Conservation (phyloP, 2,329 filamentous ascomycete genomes). For the Orbilia quercus region DNA sequence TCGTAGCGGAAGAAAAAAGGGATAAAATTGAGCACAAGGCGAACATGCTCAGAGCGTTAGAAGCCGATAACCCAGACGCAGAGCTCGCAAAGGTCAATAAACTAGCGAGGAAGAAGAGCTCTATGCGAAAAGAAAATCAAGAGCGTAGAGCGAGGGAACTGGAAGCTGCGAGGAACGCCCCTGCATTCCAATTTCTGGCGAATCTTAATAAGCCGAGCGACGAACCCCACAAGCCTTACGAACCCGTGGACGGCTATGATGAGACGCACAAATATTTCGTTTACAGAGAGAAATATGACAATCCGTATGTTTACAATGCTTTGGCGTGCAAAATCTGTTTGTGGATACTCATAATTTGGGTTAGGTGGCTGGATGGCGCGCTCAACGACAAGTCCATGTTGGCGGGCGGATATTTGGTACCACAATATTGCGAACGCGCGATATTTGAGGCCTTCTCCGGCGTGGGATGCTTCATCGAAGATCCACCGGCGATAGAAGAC, state of each 20-base stretch:
- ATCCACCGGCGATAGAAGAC: conserved; percentile 68
- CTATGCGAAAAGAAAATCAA: conserved; percentile 57
- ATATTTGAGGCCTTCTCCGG: conserved; percentile 92
- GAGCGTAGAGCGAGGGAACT: conserved; percentile 55
- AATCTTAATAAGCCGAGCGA: conserved; percentile 70
- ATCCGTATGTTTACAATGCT: conserved; percentile 63
- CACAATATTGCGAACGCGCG: conserved; percentile 82
- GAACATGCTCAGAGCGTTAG: conserved; percentile 77
- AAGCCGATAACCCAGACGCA: conserved; percentile 72
- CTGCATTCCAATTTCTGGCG: conserved; percentile 65
- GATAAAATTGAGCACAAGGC: conserved; percentile 73
- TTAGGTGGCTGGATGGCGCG: conserved; percentile 73
- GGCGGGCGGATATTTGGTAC: conserved; percentile 84
- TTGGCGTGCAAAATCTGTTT: not conserved
- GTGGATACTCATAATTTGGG: not conserved
- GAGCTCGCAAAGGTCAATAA: conserved; percentile 59
- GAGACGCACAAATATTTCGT: conserved; percentile 77
- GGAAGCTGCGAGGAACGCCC: conserved; percentile 57
- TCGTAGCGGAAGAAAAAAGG: conserved; percentile 71
- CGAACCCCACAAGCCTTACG: conserved; percentile 81
- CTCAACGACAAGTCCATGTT: conserved; percentile 74
- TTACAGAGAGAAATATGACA: conserved; percentile 77
- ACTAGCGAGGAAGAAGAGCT: conserved; percentile 59
- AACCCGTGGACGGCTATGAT: conserved; percentile 83
- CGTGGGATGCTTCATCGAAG: conserved; percentile 84